Evolutionary conservation across 202 grass and related monocot genomes (phyloP), one percentile per base, ranked within the genome.

Genomic region (Setaria viridis): DNA sequence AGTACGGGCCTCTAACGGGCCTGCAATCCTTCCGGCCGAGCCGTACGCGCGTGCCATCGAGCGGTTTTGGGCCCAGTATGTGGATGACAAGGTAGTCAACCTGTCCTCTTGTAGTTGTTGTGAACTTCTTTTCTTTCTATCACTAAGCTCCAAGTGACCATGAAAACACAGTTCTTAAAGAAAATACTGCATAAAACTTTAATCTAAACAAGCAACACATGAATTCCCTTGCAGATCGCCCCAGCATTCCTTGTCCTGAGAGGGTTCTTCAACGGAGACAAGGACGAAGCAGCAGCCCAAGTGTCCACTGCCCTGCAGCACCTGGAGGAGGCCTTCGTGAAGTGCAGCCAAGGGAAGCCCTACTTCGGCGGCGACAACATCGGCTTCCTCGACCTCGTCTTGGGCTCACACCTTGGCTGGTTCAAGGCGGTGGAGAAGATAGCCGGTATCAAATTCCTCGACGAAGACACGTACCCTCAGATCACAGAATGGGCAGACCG

Each of bases 351-450:
- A 32, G 79, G 65, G 45, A 62, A 66, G 43, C 45, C 0, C 71
- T 64, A 68, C 11, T 63, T 54, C 14, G 33, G 62, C 8, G 77
- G 90, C 72, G 82, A 78, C 19, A 25, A 68, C 41, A 83, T 88
- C 13, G 72, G 82, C 9, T 86, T 86, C 81, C 62, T 91, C 14
- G 81, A 88, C 77, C 25, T 85, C n/a, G 57, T 59, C 2, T 8
- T 91, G 8, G 85, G 89, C 16, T 49, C 74, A 34, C 59, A 46
- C 2, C 33, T 90, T 0, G 88, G 88, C 21, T 83, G 62, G 88
- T 32, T 91, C 37, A 87, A 46, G 34, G 81, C 81, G 1, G n/a
- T 9, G 29, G 85, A 82, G 72, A 85, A 78, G 58, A 82, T 91
- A 1, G 37, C n/a, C 11, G 34, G 49, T 3, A 5, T 79, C 53